Conservation (phyloP, 108 stramenopile species). For the Nannochloropsis oceanica region DNA sequence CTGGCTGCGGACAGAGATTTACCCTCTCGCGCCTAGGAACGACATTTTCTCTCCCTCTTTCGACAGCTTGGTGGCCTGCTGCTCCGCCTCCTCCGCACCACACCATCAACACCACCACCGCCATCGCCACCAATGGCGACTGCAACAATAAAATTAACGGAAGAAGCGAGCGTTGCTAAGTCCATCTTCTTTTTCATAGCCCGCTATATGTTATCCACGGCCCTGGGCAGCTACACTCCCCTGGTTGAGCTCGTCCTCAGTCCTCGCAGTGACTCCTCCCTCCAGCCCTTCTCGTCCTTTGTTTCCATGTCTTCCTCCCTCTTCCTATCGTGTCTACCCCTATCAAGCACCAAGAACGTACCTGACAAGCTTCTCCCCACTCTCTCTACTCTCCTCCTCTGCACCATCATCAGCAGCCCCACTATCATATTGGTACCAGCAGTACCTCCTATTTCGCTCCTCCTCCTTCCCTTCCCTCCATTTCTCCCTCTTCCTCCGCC, state of each 20-base stretch:
- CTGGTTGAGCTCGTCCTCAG: neutral
- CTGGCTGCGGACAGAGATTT: neutral
- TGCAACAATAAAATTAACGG: no score
- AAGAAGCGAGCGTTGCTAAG: neutral
- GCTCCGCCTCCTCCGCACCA: neutral
- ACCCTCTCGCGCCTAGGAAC: neutral
- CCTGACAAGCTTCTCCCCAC: neutral
- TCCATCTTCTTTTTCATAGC: neutral
- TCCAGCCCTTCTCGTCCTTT: neutral
- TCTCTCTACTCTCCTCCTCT: neutral
- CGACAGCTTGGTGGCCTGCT: neutral
- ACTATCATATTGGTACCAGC: neutral
- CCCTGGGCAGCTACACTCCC: neutral
- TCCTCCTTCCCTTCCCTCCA: neutral
- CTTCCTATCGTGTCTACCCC: neutral
- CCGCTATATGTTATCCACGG: neutral
- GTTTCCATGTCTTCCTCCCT: neutral
- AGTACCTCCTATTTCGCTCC: neutral
- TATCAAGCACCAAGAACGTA: neutral
- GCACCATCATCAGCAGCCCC: neutral
- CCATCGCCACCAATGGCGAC: no score
- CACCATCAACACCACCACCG: no score
- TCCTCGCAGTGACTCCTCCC: neutral
- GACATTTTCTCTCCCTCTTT: neutral
- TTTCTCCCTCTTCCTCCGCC: neutral